Conservation (phyloP, 2,329 filamentous ascomycete species). For the Trichoderma hamatum region DNA sequence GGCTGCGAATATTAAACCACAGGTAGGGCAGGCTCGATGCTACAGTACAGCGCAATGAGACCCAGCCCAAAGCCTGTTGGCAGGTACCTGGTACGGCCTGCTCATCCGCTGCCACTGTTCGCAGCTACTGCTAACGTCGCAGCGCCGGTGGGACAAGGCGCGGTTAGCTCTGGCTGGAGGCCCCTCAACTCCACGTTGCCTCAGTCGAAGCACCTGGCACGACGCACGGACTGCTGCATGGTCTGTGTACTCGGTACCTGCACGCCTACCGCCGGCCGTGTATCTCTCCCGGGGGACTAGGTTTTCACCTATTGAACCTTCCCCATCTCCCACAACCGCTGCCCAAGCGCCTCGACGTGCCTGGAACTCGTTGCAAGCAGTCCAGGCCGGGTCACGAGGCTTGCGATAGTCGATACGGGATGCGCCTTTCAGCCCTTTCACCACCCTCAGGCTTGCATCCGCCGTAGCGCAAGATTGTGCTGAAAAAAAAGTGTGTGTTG, state of each 20-base stretch:
- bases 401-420: neutral
- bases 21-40: neutral
- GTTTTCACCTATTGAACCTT: conserved; percentile 23
- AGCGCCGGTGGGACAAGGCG: neutral
- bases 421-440: conserved; percentile 13
- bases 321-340: neutral
- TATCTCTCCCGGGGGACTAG: neutral
- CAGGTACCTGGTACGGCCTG: neutral
- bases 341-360: neutral
- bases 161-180: neutral
- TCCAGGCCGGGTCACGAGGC: conserved; percentile 17
- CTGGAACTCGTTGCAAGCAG: neutral
- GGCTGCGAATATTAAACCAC: neutral
- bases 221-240: neutral
- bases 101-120: neutral
- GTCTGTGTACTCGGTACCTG: neutral
- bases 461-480: neutral
- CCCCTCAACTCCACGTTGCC: neutral
- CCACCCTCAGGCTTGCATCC: neutral
- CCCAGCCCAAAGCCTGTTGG: neutral
- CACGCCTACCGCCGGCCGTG: neutral
- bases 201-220: neutral
- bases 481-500: neutral
- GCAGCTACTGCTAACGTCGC: neutral
- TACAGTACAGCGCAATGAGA: neutral